These are phyloP conservation scores for Claviceps pusilla DNA, from an alignment of 2,329 filamentous ascomycete genomes.

Conservation along the genomic window DNA sequence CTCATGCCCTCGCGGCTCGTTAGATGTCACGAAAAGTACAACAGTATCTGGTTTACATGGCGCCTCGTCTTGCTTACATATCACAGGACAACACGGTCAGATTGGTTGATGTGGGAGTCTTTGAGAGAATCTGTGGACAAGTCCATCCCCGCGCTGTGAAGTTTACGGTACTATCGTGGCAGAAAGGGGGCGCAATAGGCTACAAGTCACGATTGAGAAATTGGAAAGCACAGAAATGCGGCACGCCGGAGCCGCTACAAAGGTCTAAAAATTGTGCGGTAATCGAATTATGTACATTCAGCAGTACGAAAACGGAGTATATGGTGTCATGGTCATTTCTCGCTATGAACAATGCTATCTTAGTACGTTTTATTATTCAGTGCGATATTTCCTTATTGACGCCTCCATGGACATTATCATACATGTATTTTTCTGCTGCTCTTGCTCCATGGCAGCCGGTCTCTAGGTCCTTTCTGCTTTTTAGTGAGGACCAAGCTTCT, in stretches of 20 bases:
- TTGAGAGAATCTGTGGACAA: conserved; percentile 54
- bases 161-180: background rate
- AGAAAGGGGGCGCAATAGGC: background rate
- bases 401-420: background rate
- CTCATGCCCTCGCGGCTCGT: no score
- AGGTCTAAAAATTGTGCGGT: background rate
- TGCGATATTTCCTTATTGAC: background rate
- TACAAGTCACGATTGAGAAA: background rate
- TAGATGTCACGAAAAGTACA: background rate
- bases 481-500: background rate
- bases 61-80: background rate
- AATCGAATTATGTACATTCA: background rate
- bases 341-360: background rate
- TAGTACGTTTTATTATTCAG: background rate
- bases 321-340: background rate
- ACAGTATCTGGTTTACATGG: background rate
- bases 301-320: background rate
- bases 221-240: background rate
- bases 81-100: conserved; percentile 73
- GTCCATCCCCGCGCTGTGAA: conserved; percentile 39
- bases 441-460: background rate
- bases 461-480: background rate
- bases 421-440: background rate
- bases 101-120: conserved; percentile 93
- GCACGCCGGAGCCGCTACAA: background rate